phyloP scores from a whole-genome alignment of 1,284 basidiomycete genomes.

The Tilletia walkeri region DNA sequence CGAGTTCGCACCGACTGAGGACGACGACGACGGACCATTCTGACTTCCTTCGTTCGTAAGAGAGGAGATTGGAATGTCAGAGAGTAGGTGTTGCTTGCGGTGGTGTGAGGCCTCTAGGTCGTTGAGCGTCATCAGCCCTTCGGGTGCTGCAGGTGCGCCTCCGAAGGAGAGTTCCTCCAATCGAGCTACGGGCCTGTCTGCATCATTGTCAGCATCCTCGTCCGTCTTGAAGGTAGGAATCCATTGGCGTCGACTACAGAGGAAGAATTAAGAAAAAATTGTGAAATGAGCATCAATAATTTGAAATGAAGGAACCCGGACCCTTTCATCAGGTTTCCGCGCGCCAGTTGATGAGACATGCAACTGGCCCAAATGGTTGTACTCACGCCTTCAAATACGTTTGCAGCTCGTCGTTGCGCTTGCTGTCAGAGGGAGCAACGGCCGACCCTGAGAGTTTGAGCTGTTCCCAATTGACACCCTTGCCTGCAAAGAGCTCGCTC shows the following conservation, averaged over 20 bases:
- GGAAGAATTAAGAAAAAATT: not conserved
- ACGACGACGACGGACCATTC: not conserved
- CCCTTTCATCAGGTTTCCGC: not conserved
- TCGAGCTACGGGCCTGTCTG: not conserved
- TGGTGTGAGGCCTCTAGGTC: slow-evolving; percentile 44
- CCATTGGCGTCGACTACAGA: slow-evolving; percentile 33
- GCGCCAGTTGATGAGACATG: not conserved
- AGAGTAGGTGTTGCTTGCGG: slow-evolving; percentile 30
- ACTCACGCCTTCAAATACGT: slow-evolving; percentile 39
- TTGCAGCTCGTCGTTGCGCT: slow-evolving; percentile 32
- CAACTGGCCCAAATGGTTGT: too few relatives aligned
- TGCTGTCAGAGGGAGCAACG: slow-evolving; percentile 23
- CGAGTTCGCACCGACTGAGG: not conserved
- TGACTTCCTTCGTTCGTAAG: not conserved
- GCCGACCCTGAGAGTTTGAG: slow-evolving; percentile 36
- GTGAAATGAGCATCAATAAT: not conserved
- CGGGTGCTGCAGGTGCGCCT: slow-evolving; percentile 22
- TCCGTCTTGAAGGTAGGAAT: slow-evolving; percentile 35
- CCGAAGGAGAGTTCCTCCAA: slow-evolving; percentile 17
- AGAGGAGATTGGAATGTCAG: slow-evolving; percentile 14
- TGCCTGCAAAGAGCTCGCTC: slow-evolving; percentile 45
- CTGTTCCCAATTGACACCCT: slow-evolving; percentile 45
- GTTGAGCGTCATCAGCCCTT: slow-evolving; percentile 34
- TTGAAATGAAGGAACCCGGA: not conserved
- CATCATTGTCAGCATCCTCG: not conserved